phyloP scores from a whole-genome alignment of 2,329 filamentous ascomycete genomes.

The Xylariaceae sp. region DNA sequence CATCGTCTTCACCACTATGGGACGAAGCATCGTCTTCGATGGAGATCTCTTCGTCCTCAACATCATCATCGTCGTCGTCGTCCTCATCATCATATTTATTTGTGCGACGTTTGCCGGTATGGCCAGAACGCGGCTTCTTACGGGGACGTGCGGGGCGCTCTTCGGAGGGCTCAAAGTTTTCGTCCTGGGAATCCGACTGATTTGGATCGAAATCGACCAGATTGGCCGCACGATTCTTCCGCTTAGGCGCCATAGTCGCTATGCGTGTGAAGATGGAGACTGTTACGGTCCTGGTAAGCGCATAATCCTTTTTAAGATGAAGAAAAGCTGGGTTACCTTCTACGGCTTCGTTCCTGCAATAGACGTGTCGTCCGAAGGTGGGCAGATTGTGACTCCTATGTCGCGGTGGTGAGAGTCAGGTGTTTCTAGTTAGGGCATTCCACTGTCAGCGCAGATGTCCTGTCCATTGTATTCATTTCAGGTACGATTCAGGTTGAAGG shows the following conservation, averaged over 20 bases:
- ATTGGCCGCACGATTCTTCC: slow-evolving; percentile 44
- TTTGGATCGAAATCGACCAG: slow-evolving; percentile 58
- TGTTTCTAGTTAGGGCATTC: not conserved
- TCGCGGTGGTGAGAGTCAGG: not conserved
- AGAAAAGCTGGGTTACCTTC: slow-evolving; percentile 5
- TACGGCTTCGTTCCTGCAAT: not conserved
- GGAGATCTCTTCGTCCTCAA: slow-evolving; percentile 43
- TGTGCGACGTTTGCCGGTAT: slow-evolving; percentile 29
- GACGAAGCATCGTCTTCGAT: slow-evolving; percentile 48
- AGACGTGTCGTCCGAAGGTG: not conserved
- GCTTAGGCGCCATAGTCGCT: slow-evolving; percentile 43
- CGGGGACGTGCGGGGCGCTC: slow-evolving; percentile 33
- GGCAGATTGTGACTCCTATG: not conserved
- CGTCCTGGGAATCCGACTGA: slow-evolving; percentile 61
- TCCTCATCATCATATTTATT: slow-evolving; percentile 49
- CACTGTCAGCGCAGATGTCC: slow-evolving; percentile 4
- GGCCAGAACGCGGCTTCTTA: slow-evolving; percentile 40
- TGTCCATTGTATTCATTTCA: not conserved
- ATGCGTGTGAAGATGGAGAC: slow-evolving; percentile 1
- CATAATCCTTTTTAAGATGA: not conserved
- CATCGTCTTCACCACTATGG: slow-evolving; percentile 20
- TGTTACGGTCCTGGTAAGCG: slow-evolving; percentile 3
- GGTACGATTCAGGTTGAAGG: not conserved
- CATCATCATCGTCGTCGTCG: slow-evolving; percentile 53
- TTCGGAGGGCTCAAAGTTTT: slow-evolving; percentile 55